These are phyloP conservation scores for Lecanicillium sp. DNA, from an alignment of 2,329 filamentous ascomycete species.

Conservation along the genomic window DNA sequence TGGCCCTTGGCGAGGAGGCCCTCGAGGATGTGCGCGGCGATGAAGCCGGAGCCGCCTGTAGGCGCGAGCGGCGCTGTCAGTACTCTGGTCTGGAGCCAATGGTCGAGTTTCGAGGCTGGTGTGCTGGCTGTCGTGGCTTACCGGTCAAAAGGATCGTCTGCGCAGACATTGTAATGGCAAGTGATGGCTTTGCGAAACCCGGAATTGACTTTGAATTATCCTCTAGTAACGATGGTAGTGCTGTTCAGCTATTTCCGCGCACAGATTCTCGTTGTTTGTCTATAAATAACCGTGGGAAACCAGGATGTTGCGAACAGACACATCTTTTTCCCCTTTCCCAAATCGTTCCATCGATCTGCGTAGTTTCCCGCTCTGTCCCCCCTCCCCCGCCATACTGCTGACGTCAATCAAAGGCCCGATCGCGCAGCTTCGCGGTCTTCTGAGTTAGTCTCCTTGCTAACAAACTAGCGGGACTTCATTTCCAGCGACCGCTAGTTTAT, in stretches of 20 bases:
- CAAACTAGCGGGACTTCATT: too few species aligned
- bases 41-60: conserved; percentile 46
- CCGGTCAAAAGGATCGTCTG: conserved; percentile 10
- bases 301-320: too few species aligned
- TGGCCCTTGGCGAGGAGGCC: conserved; percentile 46
- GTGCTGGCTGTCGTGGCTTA: not conserved
- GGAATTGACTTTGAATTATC: too few species aligned
- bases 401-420: conserved; percentile 9
- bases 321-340: too few species aligned
- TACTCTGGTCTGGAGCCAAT: too few species aligned
- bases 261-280: too few species aligned
- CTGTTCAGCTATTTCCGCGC: too few species aligned
- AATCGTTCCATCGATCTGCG: too few species aligned
- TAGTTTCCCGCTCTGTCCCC: not conserved
- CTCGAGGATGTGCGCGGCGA: conserved; percentile 50
- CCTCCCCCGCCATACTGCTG: not conserved
- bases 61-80: not conserved
- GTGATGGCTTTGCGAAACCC: not conserved
- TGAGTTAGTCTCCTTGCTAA: not conserved
- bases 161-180: not conserved
- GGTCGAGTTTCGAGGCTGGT: not conserved
- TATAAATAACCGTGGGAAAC: too few species aligned
- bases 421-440: not conserved
- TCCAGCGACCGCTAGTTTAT: too few species aligned
- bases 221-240: too few species aligned